phyloP scores from a whole-genome alignment of 345 rosid species.

The Streptanthus diversifolius region DNA sequence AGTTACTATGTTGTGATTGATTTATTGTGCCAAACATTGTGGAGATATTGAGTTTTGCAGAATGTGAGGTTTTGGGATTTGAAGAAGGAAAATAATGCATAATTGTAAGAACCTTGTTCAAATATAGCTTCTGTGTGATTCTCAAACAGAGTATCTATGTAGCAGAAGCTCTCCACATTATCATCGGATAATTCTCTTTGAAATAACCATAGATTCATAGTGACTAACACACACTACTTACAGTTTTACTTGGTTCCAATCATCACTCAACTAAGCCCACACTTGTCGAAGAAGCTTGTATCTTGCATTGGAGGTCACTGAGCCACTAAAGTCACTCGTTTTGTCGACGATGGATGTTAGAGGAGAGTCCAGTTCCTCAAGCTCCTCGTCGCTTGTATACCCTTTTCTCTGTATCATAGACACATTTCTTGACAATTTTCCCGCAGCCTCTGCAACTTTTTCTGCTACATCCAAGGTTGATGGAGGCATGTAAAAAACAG shows the following conservation, averaged over 20 bases:
- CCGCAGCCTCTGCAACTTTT: slow-evolving; percentile 59
- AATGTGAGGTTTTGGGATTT: slow-evolving; percentile 65
- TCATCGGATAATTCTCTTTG: not conserved
- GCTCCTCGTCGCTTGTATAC: slow-evolving; percentile 87
- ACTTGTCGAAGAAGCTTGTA: slow-evolving; percentile 80
- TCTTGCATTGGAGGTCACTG: slow-evolving; percentile 46
- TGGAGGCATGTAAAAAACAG: slow-evolving; percentile 60
- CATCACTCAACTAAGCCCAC: slow-evolving; percentile 46
- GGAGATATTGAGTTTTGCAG: not conserved
- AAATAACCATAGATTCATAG: not conserved
- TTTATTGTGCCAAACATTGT: too few relatives aligned
- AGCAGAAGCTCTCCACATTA: not conserved
- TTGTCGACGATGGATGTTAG: slow-evolving; percentile 56
- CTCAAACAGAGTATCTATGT: slow-evolving; percentile 1
- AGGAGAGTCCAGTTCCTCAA: slow-evolving; percentile 80
- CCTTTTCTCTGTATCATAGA: slow-evolving; percentile 81
- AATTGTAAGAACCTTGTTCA: slow-evolving; percentile 78
- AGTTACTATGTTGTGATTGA: too few relatives aligned
- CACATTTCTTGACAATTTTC: slow-evolving; percentile 48
- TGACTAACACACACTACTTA: slow-evolving; percentile 11
- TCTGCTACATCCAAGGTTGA: slow-evolving; percentile 55
- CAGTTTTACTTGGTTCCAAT: not conserved
- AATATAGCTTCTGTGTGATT: slow-evolving; percentile 23
- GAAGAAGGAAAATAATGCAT: slow-evolving; percentile 81
- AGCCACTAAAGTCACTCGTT: slow-evolving; percentile 28